phyloP scores from a whole-genome alignment of 768 basidiomycete species.

The Sarcodon sp. region DNA sequence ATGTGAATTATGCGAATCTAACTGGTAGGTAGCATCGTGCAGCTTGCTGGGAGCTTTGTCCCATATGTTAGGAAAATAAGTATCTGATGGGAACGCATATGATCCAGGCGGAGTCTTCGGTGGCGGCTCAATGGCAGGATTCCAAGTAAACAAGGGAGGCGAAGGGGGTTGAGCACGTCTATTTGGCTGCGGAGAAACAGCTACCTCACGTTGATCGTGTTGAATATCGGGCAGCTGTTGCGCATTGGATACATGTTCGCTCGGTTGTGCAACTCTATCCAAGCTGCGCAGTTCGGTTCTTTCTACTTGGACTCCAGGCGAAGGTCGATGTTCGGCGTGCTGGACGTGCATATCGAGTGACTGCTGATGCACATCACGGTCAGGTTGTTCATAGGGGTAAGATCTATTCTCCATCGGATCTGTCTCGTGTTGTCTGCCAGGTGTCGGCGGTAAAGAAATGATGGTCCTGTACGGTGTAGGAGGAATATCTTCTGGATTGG shows the following conservation, averaged over 20 bases:
- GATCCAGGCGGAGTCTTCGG: slow-evolving; percentile 43
- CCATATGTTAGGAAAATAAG: slow-evolving; percentile 82
- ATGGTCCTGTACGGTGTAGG: slow-evolving; percentile 40
- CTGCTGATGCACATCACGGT: too few species aligned
- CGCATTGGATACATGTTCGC: too few species aligned
- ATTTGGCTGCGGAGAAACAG: too few species aligned
- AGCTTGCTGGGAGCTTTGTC: slow-evolving; percentile 41
- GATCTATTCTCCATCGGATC: too few species aligned
- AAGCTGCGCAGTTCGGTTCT: too few species aligned
- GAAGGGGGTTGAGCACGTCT: slow-evolving; percentile 24
- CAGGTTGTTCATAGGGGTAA: too few species aligned
- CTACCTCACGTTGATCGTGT: too few species aligned
- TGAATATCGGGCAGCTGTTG: too few species aligned
- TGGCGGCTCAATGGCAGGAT: slow-evolving; percentile 70
- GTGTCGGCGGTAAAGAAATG: slow-evolving; percentile 13
- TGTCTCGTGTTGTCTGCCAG: background rate
- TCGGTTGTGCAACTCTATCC: too few species aligned
- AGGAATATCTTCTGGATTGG: slow-evolving; percentile 48
- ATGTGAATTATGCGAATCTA: slow-evolving; percentile 17
- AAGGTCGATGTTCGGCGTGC: too few species aligned
- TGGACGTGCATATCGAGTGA: too few species aligned
- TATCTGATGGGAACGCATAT: slow-evolving; percentile 55
- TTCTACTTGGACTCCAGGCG: too few species aligned
- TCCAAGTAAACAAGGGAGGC: slow-evolving; percentile 65
- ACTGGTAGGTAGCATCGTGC: slow-evolving; percentile 22